Evolutionary conservation across 176 grass and related monocot species (phyloP).

Genomic region (Aegilops longissima): DNA sequence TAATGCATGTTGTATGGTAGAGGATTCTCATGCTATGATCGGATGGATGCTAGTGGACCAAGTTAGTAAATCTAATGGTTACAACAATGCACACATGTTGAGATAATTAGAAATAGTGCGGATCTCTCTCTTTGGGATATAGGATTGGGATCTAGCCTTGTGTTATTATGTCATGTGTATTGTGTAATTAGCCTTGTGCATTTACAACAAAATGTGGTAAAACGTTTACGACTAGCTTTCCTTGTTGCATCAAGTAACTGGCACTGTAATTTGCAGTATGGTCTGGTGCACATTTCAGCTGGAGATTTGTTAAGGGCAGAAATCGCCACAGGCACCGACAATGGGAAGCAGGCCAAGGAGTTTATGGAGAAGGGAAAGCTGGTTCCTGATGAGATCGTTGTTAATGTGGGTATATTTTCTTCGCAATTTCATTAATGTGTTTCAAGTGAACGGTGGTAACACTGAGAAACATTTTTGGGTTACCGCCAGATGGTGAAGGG

Average conservation of each 20-base stretch:
- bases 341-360: slow-evolving; percentile 84
- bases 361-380: slow-evolving; percentile 95
- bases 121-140: too few species aligned
- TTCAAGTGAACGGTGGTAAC: not conserved
- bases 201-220: not conserved
- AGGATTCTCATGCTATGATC: too few species aligned
- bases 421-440: not conserved
- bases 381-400: slow-evolving; percentile 88
- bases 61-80: too few species aligned
- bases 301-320: slow-evolving; percentile 94
- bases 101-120: too few species aligned
- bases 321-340: slow-evolving; percentile 70
- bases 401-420: slow-evolving; percentile 52
- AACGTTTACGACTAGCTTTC: not conserved
- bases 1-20: too few species aligned
- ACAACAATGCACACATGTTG: too few species aligned
- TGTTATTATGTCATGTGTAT: not conserved
- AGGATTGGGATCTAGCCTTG: not conserved
- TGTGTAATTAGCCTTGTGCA: not conserved
- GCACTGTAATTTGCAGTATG: slow-evolving; percentile 54
- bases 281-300: slow-evolving; percentile 87
- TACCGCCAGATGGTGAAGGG: slow-evolving; percentile 78
- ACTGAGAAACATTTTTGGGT: not conserved
- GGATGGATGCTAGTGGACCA: too few species aligned
- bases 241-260: slow-evolving; percentile 3